These are phyloP conservation scores for Fusarium tjaetaba DNA, from an alignment of 2,329 filamentous ascomycete genomes.

Conservation along the genomic window DNA sequence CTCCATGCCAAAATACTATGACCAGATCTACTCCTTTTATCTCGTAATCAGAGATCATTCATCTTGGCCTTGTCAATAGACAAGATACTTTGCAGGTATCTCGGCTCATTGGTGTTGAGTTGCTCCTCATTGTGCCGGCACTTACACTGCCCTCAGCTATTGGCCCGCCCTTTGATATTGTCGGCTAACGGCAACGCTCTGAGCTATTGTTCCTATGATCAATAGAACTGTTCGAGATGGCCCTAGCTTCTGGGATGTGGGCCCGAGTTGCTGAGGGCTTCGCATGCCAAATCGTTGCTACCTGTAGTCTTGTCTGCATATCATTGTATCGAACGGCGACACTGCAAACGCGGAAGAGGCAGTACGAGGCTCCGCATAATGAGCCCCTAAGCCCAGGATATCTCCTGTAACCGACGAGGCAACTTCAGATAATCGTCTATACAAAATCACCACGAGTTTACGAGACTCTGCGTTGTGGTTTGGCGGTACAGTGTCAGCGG, in stretches of 20 bases:
- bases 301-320: background rate
- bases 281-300: background rate
- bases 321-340: background rate
- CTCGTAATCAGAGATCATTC: background rate
- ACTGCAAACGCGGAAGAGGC: background rate
- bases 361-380: background rate
- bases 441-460: background rate
- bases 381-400: too few relatives aligned
- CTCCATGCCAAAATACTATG: background rate
- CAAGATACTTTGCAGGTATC: background rate
- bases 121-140: background rate
- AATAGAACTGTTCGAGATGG: background rate
- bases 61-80: background rate
- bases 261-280: background rate
- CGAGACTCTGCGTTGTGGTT: background rate
- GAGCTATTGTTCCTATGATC: background rate
- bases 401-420: background rate
- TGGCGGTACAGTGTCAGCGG: background rate
- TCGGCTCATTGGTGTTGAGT: constrained; percentile 3
- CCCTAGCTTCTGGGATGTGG: background rate
- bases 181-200: background rate
- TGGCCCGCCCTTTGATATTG: constrained; percentile 22
- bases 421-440: background rate
- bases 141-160: background rate
- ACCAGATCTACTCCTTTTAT: background rate